Percentiles rank a stretch among this genome's conserved stretches.
Evolutionary conservation across 495 filamentous ascomycete genomes (phyloP).

Genomic region (Gamarada debralockiae): DNA sequence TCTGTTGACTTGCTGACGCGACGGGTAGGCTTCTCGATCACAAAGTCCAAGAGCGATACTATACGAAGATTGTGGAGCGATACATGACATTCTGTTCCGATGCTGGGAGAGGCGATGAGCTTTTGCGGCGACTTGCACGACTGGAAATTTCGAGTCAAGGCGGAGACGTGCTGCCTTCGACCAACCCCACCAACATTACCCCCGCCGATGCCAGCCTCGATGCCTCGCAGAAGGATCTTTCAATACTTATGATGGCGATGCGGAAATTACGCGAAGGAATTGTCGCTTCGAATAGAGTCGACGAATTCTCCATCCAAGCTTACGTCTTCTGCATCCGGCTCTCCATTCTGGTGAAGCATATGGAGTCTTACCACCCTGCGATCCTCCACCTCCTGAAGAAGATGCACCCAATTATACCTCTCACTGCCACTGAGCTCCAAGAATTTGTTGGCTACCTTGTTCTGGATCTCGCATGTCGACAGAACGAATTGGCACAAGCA

Average conservation of each 20-base stretch:
- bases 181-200: slow-evolving; percentile 6
- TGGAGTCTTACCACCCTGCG: slow-evolving; percentile 87
- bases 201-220: slow-evolving; percentile 15
- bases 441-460: slow-evolving; percentile 79
- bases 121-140: slow-evolving; percentile 69
- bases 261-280: slow-evolving; percentile 90
- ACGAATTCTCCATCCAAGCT: slow-evolving; percentile 65
- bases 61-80: slow-evolving; percentile 75
- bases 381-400: slow-evolving; percentile 70
- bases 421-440: slow-evolving; percentile 63
- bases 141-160: slow-evolving; percentile 40
- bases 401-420: slow-evolving; percentile 60
- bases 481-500: slow-evolving; percentile 69
- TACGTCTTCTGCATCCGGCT: slow-evolving; percentile 80
- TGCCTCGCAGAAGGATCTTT: slow-evolving; percentile 31
- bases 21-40: slow-evolving; percentile 63
- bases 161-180: neutral
- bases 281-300: slow-evolving; percentile 63
- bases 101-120: slow-evolving; percentile 58
- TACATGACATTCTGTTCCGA: slow-evolving; percentile 84
- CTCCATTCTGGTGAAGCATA: slow-evolving; percentile 71
- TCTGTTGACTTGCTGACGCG: slow-evolving; percentile 7
- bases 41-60: slow-evolving; percentile 78
- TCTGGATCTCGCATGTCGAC: slow-evolving; percentile 83
- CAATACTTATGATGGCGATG: slow-evolving; percentile 61